These are phyloP conservation scores for Sclerotinia trifoliorum DNA, from an alignment of 2,329 filamentous ascomycete species.

Conservation along the genomic window DNA sequence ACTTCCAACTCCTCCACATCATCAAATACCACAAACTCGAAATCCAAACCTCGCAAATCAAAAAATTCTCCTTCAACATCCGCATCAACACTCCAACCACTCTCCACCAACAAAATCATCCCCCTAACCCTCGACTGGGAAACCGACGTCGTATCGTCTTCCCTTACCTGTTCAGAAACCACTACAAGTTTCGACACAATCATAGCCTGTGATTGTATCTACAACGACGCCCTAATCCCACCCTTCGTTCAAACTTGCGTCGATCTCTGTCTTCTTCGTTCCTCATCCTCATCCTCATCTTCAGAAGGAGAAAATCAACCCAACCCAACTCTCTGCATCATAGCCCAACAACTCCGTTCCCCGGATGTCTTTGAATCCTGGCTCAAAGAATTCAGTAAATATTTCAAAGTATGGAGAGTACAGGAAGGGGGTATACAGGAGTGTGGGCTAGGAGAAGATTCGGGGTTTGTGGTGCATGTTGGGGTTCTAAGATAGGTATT, in stretches of 20 bases:
- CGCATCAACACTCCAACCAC: neutral
- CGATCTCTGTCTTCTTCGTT: constrained; percentile 66
- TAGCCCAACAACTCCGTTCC: constrained; percentile 86
- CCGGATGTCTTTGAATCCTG: constrained; percentile 82
- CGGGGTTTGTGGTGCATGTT: constrained; percentile 81
- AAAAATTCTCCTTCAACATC: constrained; percentile 26
- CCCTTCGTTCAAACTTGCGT: constrained; percentile 81
- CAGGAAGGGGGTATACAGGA: constrained; percentile 32
- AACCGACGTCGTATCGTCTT: constrained; percentile 37
- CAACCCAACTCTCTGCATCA: constrained; percentile 66
- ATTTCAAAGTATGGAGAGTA: constrained; percentile 76
- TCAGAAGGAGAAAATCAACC: constrained; percentile 19
- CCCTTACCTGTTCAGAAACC: constrained; percentile 34
- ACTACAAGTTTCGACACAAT: constrained; percentile 64
- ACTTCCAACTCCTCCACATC: constrained; percentile 47
- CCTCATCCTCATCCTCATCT: neutral
- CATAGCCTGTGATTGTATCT: constrained; percentile 90
- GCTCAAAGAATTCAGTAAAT: constrained; percentile 63
- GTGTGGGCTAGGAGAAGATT: constrained; percentile 42
- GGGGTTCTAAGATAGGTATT: constrained; percentile 57
- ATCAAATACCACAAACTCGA: constrained; percentile 2
- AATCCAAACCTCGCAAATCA: constrained; percentile 27
- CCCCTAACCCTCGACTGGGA: constrained; percentile 76
- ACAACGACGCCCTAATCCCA: constrained; percentile 81
- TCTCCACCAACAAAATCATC: constrained; percentile 11